Conservation (phyloP, 805 yeast genomes). For the Sugiyamaella mastotermitis region DNA sequence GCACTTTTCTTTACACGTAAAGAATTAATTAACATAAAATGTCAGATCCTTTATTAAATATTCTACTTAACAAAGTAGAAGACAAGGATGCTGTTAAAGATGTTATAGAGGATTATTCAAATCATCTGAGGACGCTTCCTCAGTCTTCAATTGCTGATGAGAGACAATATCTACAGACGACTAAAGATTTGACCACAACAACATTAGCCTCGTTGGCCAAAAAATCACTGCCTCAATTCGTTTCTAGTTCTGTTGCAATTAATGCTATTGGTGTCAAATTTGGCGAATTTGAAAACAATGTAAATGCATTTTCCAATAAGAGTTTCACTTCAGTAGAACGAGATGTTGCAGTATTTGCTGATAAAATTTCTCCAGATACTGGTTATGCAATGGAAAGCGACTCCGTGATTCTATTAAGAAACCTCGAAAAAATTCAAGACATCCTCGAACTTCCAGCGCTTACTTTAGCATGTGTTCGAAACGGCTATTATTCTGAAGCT, state of each 20-base stretch:
- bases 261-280: constrained; percentile 8
- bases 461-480: constrained; percentile 73
- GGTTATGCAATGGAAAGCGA: neutral
- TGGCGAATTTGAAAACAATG: constrained; percentile 8
- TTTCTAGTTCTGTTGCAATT: constrained; percentile 11
- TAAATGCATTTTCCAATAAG: constrained; percentile 3
- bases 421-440: constrained; percentile 68
- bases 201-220: constrained; percentile 21
- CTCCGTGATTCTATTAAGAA: constrained; percentile 25
- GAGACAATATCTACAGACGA: constrained; percentile 15
- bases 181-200: constrained; percentile 16
- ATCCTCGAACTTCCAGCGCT: constrained; percentile 79
- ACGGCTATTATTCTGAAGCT: constrained; percentile 86
- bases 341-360: constrained; percentile 4
- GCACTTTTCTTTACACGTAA: too few species aligned
- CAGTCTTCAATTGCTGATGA: constrained; percentile 19
- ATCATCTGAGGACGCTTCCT: constrained; percentile 22
- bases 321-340: constrained; percentile 8
- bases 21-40: too few species aligned
- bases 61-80: too few species aligned
- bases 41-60: too few species aligned
- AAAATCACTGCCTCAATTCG: constrained; percentile 17
- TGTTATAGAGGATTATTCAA: constrained; percentile 16
- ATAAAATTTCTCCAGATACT: neutral
- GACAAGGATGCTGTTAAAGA: constrained; percentile 1